phyloP scores from a whole-genome alignment of 805 yeast genomes.

The Myxozyma mucilagina region DNA sequence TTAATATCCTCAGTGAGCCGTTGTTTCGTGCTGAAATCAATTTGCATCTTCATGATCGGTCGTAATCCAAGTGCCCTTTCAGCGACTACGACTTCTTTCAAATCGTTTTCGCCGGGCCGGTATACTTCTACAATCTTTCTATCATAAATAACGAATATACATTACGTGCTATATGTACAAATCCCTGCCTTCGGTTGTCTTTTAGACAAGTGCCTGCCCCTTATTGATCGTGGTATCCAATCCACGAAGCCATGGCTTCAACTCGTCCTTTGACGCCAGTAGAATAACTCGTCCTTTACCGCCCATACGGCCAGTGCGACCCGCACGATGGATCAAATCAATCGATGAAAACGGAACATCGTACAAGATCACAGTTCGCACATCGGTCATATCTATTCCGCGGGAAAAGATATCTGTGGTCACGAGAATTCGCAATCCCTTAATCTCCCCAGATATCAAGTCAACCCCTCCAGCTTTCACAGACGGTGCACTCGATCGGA shows the following conservation, averaged over 20 bases:
- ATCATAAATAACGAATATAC: neutral
- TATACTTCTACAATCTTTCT: constrained; percentile 18
- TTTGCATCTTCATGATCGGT: neutral
- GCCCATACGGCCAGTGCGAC: constrained; percentile 92
- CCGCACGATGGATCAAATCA: constrained; percentile 87
- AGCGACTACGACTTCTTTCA: neutral
- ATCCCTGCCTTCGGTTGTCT: neutral
- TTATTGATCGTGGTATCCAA: constrained; percentile 67
- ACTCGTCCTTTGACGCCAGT: constrained; percentile 59
- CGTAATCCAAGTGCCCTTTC: constrained; percentile 26
- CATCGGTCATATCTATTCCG: constrained; percentile 81
- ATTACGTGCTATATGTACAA: neutral
- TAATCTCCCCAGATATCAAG: constrained; percentile 35
- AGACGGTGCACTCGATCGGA: constrained; percentile 59
- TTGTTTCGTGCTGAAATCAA: constrained; percentile 30
- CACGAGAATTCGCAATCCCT: constrained; percentile 62
- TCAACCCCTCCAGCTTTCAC: constrained; percentile 1
- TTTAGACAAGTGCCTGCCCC: constrained; percentile 43
- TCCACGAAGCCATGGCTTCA: constrained; percentile 46
- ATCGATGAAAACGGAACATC: constrained; percentile 84
- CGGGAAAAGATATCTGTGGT: constrained; percentile 89
- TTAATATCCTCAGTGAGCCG: constrained; percentile 29
- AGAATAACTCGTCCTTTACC: constrained; percentile 85
- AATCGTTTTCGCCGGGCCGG: constrained; percentile 21
- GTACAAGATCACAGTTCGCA: constrained; percentile 77